A percentile compares a stretch with the other conserved stretches of the same genome.
Conservation (phyloP, 805 yeast genomes). For the Wickerhamomyces tratensis region DNA sequence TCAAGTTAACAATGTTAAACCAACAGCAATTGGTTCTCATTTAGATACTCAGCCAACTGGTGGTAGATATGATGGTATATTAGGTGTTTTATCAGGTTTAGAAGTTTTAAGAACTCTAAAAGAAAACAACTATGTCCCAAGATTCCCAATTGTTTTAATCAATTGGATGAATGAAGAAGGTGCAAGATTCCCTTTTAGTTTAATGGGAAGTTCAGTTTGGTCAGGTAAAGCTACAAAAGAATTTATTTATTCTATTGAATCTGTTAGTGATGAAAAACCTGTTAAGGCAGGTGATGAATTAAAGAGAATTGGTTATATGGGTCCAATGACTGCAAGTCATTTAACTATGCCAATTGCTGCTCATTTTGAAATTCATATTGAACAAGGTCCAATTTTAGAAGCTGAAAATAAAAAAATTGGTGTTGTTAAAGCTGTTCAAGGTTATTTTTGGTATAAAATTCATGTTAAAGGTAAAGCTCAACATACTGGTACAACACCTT, state of each 20-base stretch:
- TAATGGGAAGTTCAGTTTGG: slow-evolving; percentile 64
- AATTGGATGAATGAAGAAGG: slow-evolving; percentile 79
- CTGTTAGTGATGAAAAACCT: slow-evolving; percentile 40
- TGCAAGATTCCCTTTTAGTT: slow-evolving; percentile 59
- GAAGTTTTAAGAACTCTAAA: slow-evolving; percentile 59
- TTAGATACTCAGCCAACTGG: slow-evolving; percentile 74
- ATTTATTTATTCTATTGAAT: slow-evolving; percentile 39
- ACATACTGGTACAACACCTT: slow-evolving; percentile 70
- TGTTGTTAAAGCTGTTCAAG: slow-evolving; percentile 58
- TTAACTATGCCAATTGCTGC: slow-evolving; percentile 47
- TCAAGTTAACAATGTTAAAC: slow-evolving; percentile 28
- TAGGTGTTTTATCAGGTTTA: slow-evolving; percentile 58
- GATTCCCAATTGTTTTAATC: slow-evolving; percentile 54
- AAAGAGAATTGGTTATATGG: slow-evolving; percentile 53
- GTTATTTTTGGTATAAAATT: slow-evolving; percentile 51
- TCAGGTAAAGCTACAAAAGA: slow-evolving; percentile 40
- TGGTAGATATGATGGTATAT: slow-evolving; percentile 67
- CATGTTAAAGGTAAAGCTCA: slow-evolving; percentile 54
- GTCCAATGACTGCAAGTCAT: slow-evolving; percentile 39
- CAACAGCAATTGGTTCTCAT: slow-evolving; percentile 67
- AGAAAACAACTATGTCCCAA: slow-evolving; percentile 48
- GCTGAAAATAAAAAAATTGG: slow-evolving; percentile 47
- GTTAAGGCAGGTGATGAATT: slow-evolving; percentile 46
- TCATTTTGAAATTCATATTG: slow-evolving; percentile 69
- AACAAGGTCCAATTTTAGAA: slow-evolving; percentile 68